phyloP scores from a whole-genome alignment of 2,329 filamentous ascomycete species.

The Aspergillus sp. region DNA sequence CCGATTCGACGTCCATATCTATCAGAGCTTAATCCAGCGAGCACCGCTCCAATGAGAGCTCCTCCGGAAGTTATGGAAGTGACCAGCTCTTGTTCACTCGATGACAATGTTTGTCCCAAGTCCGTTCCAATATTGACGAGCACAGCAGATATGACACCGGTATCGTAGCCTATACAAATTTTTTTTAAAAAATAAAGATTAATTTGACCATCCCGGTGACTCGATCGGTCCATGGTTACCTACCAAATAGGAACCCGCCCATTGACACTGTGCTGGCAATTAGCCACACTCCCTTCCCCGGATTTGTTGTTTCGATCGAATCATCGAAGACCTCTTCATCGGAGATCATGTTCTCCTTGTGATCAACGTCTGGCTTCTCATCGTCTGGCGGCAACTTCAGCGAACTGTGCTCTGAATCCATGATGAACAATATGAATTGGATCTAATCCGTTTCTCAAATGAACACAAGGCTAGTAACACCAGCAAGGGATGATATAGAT shows the following conservation, averaged over 20 bases:
- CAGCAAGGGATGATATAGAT: too few species aligned
- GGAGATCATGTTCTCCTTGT: too few species aligned
- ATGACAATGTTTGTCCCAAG: slow-evolving; percentile 32
- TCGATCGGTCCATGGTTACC: not conserved
- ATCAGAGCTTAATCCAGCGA: slow-evolving; percentile 30
- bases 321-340: slow-evolving; percentile 3
- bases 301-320: slow-evolving; percentile 9
- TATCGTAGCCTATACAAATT: slow-evolving; percentile 40
- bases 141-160: slow-evolving; percentile 41
- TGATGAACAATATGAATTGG: too few species aligned
- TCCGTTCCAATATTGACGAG: slow-evolving; percentile 29
- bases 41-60: slow-evolving; percentile 40
- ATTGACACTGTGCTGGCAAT: slow-evolving; percentile 13
- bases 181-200: not conserved
- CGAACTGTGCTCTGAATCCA: too few species aligned
- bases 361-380: too few species aligned
- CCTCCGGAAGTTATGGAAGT: slow-evolving; percentile 48
- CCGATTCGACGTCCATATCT: not conserved
- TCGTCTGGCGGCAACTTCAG: too few species aligned
- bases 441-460: too few species aligned
- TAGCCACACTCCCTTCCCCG: slow-evolving; percentile 9
- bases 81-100: slow-evolving; percentile 45
- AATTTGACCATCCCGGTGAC: not conserved
- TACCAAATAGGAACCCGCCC: slow-evolving; percentile 14
- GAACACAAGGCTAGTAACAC: too few species aligned